Evolutionary conservation across 148 eudicot genomes (phyloP).

Genomic region (Drosera capensis): DNA sequence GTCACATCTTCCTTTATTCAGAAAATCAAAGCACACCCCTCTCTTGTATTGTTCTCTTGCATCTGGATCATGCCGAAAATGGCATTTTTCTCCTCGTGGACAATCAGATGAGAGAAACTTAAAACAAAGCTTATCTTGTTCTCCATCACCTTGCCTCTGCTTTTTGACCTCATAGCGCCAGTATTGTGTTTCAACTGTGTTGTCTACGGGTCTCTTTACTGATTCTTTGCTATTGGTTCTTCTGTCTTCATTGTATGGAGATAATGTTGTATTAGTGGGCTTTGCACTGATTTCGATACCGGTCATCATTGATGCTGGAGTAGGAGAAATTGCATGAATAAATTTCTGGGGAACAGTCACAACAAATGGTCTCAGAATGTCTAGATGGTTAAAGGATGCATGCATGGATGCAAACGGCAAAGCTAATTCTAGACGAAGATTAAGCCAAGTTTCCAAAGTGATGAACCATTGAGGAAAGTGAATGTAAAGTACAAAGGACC

Average conservation of each 20-base stretch:
- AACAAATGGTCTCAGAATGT: no score
- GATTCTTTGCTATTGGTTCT: conserved; percentile 19
- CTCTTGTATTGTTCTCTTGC: conserved; percentile 70
- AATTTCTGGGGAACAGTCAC: conserved; percentile 50
- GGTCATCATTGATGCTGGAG: conserved; percentile 81
- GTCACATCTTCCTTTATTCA: conserved; percentile 89
- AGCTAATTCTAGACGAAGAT: conserved; percentile 2
- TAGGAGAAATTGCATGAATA: conserved; percentile 92
- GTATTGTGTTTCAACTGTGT: conserved; percentile 51
- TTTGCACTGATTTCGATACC: conserved; percentile 44
- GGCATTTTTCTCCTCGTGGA: conserved; percentile 72
- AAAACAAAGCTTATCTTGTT: conserved; percentile 53
- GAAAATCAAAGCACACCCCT: conserved; percentile 93
- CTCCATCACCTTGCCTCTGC: conserved; percentile 49
- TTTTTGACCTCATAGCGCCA: conserved; percentile 96
- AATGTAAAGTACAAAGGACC: no score
- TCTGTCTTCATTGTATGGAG: conserved; percentile 38
- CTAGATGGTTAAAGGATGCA: conserved; percentile 10
- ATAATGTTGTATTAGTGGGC: conserved; percentile 62
- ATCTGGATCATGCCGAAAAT: conserved; percentile 63
- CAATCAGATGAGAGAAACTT: conserved; percentile 81
- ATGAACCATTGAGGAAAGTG: no score
- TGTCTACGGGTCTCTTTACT: conserved; percentile 39
- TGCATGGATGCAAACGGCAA: conserved; percentile 2
- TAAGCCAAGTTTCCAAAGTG: neutral